phyloP scores from a whole-genome alignment of 805 yeast genomes.

The Phaffomyces antillensis region DNA sequence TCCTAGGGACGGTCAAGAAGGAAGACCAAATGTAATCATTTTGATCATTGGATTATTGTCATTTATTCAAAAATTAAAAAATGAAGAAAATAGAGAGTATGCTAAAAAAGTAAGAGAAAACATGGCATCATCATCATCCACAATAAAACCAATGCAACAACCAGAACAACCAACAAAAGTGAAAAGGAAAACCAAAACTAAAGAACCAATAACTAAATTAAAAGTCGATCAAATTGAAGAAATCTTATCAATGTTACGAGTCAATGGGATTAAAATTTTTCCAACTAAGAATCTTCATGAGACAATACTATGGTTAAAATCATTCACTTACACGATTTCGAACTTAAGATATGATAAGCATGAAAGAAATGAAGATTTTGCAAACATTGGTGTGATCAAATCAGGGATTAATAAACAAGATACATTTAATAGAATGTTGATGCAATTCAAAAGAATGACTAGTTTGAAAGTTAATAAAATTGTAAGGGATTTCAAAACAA shows the following conservation, averaged over 20 bases:
- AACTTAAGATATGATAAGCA: slow-evolving; percentile 46
- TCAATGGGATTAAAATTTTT: slow-evolving; percentile 44
- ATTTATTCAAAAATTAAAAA: slow-evolving; percentile 35
- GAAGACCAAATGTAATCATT: slow-evolving; percentile 28
- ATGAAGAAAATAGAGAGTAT: slow-evolving; percentile 39
- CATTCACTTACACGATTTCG: slow-evolving; percentile 51
- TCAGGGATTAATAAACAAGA: slow-evolving; percentile 45
- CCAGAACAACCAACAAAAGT: neutral
- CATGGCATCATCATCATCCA: slow-evolving; percentile 7
- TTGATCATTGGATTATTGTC: slow-evolving; percentile 44
- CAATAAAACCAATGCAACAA: neutral
- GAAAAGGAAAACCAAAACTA: slow-evolving; percentile 3
- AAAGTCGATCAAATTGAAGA: slow-evolving; percentile 29
- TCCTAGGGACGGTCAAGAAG: too few species aligned
- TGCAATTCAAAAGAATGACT: slow-evolving; percentile 54
- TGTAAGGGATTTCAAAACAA: slow-evolving; percentile 31
- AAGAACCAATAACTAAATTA: slow-evolving; percentile 2
- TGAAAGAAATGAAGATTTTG: slow-evolving; percentile 46
- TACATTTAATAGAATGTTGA: slow-evolving; percentile 41
- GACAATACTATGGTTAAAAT: slow-evolving; percentile 43
- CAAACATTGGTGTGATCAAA: slow-evolving; percentile 47
- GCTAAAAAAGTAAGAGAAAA: slow-evolving; percentile 29
- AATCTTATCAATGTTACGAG: slow-evolving; percentile 37
- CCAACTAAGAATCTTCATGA: slow-evolving; percentile 42
- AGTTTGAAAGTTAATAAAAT: slow-evolving; percentile 41